These are phyloP conservation scores for Ustilago nuda DNA, from an alignment of 1,284 basidiomycete genomes.

Conservation along the genomic window DNA sequence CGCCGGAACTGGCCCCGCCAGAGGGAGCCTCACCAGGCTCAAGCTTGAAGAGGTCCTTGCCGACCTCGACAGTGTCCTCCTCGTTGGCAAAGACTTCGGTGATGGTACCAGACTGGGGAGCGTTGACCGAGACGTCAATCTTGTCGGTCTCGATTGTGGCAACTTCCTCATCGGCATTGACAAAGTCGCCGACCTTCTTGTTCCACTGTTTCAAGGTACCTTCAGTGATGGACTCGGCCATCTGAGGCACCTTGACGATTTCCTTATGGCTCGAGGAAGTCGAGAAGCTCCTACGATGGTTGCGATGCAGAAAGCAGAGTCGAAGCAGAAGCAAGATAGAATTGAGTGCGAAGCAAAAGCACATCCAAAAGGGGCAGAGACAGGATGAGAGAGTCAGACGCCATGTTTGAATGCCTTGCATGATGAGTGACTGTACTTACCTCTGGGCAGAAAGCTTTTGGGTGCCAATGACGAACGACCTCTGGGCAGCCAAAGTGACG, in stretches of 20 bases:
- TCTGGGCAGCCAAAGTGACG: slow-evolving; percentile 38
- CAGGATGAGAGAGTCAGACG: background rate
- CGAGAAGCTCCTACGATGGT: slow-evolving; percentile 42
- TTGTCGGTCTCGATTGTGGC: slow-evolving; percentile 99
- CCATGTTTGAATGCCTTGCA: background rate
- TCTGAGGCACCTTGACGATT: slow-evolving; percentile 95
- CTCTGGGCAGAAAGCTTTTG: slow-evolving; percentile 39
- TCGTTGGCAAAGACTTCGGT: slow-evolving; percentile 87
- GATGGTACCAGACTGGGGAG: slow-evolving; percentile 88
- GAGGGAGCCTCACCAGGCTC: slow-evolving; percentile 79
- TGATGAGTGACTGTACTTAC: slow-evolving; percentile 16
- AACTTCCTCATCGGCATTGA: slow-evolving; percentile 92
- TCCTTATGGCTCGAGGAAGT: slow-evolving; percentile 69
- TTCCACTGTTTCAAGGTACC: slow-evolving; percentile 95
- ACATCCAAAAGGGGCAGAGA: background rate
- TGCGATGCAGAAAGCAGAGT: background rate
- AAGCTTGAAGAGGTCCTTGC: slow-evolving; percentile 92
- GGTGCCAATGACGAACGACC: slow-evolving; percentile 27
- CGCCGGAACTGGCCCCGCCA: slow-evolving; percentile 71
- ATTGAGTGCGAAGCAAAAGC: background rate
- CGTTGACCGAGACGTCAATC: slow-evolving; percentile 98
- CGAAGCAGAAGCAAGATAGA: background rate
- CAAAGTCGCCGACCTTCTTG: slow-evolving; percentile 91
- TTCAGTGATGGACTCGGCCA: slow-evolving; percentile 99
- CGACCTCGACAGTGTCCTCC: slow-evolving; percentile 93